Base-by-base conservation (phyloP, 108 stramenopile species). In the Skeletonema costatum region DNA sequence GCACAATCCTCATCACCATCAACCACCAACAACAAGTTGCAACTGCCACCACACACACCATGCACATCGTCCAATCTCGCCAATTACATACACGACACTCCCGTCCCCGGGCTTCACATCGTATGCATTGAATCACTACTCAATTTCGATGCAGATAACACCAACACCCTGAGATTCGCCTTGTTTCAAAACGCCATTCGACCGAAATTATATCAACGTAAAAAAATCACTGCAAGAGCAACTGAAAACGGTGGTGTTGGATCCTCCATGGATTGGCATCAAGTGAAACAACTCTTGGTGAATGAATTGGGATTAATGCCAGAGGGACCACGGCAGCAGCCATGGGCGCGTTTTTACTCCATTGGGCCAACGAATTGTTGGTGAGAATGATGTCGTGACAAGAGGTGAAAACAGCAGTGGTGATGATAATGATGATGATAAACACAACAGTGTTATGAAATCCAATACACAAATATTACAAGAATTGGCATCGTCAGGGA, bases 341-440 rank as follows among this genome's bases (percentile, higher is more conserved):
- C 90, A 4, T 90, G 86, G 86, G 90, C 87, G 0, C n/a, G 19
- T 88, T 12, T 90, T 84, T 72, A 72, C 86, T 12, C 75, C 87
- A 3, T 30, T 62, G n/a, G 90, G 90, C 0, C 68, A 83, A 63
- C 63, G 76, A 16, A 69, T 83, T 33, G 53, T 87, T 17, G 78
- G 72, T 29, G 82, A 73, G 39, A 71, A 63, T 38, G 74, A 81
- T 48, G 60, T 59, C 17, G 63, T 38, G 4, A 17, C 36, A 21
- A 64, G 33, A 2, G 30, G 7, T 17, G 8, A 17, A 6, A 19
- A 5, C 4, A n/a, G 16, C 38, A 29, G 30, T 62, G 35, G 38
- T 5, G 64, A 62, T 51, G 60, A 32, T 12, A 58, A 25, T 62
- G 35, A 48, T 5, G 64, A 62, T 51, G 60, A 32, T 12, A 58